Evolutionary conservation across 805 yeast species (phyloP).

Genomic region (Schwanniomyces sp.): DNA sequence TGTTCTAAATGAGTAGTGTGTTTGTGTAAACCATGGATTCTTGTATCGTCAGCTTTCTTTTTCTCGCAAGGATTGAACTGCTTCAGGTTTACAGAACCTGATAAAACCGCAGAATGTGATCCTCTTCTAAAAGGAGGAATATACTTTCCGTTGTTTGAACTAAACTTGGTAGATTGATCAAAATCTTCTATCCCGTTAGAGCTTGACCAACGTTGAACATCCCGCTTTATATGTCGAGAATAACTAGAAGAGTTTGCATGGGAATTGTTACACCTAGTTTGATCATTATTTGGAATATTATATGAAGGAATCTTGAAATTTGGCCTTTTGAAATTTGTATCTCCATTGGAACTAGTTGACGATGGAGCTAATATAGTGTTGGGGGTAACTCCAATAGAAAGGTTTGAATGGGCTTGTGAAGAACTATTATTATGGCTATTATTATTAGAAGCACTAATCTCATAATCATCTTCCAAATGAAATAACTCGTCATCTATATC

Average conservation of each 20-base stretch:
- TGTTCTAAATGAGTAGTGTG: neutral
- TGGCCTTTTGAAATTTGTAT: conserved; percentile 13
- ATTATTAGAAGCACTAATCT: conserved; percentile 4
- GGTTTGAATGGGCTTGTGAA: neutral
- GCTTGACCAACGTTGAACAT: conserved; percentile 1
- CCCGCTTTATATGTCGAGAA: conserved; percentile 1
- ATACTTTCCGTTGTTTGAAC: conserved; percentile 51
- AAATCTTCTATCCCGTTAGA: conserved; percentile 4
- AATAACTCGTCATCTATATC: conserved; percentile 37
- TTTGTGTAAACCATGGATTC: neutral
- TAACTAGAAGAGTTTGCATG: neutral
- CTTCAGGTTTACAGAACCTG: neutral
- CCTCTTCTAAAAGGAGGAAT: conserved; percentile 73
- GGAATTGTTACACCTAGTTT: neutral
- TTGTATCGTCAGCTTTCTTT: neutral
- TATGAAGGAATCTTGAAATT: conserved; percentile 12
- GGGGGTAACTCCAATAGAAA: neutral
- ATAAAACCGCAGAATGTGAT: conserved; percentile 24
- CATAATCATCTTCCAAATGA: conserved; percentile 42
- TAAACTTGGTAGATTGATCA: conserved; percentile 8
- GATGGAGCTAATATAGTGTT: neutral
- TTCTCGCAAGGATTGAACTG: conserved; percentile 4
- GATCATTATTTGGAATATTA: conserved; percentile 3
- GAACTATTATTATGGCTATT: neutral
- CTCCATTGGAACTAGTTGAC: conserved; percentile 5